phyloP scores from a whole-genome alignment of 176 grass and related monocot species.

The Eremochloa ophiuroides region DNA sequence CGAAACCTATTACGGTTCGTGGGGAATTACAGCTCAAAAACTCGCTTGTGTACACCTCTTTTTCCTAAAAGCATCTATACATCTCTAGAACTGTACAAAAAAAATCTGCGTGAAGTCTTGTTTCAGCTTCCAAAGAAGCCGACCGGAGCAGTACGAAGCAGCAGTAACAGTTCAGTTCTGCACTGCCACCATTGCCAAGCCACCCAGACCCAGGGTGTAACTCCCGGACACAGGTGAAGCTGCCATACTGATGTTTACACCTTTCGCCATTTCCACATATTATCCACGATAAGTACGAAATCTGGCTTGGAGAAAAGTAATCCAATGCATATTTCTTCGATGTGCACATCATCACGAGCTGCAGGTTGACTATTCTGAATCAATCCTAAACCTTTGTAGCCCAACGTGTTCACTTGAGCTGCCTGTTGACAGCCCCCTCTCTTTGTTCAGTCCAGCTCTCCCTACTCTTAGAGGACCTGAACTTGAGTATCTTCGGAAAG shows the following conservation, averaged over 20 bases:
- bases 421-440: conserved; percentile 59
- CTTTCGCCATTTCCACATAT: background rate
- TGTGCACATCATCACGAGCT: conserved; percentile 14
- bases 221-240: background rate
- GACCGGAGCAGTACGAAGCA: background rate
- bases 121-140: background rate
- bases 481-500: conserved; percentile 73
- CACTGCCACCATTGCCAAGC: background rate
- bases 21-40: conserved; percentile 24
- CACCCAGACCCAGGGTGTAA: background rate
- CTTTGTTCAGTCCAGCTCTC: conserved; percentile 23
- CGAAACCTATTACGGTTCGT: background rate
- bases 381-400: conserved; percentile 48
- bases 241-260: background rate
- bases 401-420: conserved; percentile 74
- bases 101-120: background rate
- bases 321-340: conserved; percentile 11
- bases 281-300: conserved; percentile 20
- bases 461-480: conserved; percentile 66
- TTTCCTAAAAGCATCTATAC: conserved; percentile 13
- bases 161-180: background rate
- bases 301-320: conserved; percentile 12
- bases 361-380: conserved; percentile 46
- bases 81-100: conserved; percentile 26
- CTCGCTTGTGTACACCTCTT: background rate